These are phyloP conservation scores for Ophiognomonia clavigignenti-juglandacearum DNA, from an alignment of 2,329 filamentous ascomycete species.

Conservation along the genomic window DNA sequence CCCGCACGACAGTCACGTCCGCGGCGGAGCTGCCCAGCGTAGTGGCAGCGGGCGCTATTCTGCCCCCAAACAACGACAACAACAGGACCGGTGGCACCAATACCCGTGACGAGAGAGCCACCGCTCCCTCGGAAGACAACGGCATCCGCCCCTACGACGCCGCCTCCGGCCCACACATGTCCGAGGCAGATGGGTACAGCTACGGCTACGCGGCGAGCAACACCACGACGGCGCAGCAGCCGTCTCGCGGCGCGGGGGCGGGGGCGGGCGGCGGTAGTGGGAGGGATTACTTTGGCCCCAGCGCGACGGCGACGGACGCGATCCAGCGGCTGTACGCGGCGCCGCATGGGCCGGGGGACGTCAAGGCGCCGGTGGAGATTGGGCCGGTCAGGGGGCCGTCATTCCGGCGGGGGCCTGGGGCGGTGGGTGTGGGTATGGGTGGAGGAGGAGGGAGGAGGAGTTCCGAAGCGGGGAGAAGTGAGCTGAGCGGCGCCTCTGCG, in stretches of 20 bases:
- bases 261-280: constrained; percentile 23
- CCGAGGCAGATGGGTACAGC: constrained; percentile 18
- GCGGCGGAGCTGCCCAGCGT: constrained; percentile 11
- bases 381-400: constrained; percentile 31
- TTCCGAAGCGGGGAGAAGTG: too few relatives aligned
- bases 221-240: too few relatives aligned
- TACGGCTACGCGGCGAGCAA: constrained; percentile 21
- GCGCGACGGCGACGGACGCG: constrained; percentile 42
- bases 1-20: constrained; percentile 2
- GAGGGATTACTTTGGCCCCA: constrained; percentile 15
- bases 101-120: neutral
- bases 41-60: constrained; percentile 1
- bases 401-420: neutral
- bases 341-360: constrained; percentile 45
- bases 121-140: constrained; percentile 1
- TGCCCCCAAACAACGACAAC: neutral
- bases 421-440: neutral
- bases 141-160: constrained; percentile 12
- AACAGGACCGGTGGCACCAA: too few relatives aligned
- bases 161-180: constrained; percentile 24
- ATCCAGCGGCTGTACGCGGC: constrained; percentile 23
- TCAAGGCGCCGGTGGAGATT: constrained; percentile 50
- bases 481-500: too few relatives aligned
- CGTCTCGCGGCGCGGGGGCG: neutral
- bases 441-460: too few relatives aligned